Evolutionary conservation across 805 yeast species (phyloP).

Genomic region (Brettanomyces sp.): DNA sequence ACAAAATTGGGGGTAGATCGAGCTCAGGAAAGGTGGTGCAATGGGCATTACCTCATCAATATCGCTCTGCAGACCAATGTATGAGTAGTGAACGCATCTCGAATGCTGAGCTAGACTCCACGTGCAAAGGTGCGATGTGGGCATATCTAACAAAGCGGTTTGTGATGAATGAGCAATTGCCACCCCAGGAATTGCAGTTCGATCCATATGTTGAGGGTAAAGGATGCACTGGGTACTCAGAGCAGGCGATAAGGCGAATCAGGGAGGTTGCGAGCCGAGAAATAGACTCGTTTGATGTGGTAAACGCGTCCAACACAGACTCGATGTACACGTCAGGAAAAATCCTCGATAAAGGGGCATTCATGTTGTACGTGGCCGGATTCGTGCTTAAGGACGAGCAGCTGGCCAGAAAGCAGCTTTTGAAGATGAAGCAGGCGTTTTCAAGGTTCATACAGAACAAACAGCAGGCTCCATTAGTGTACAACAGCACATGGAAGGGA

Average conservation of each 20-base stretch:
- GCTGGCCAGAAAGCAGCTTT: conserved; percentile 43
- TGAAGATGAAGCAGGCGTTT: conserved; percentile 57
- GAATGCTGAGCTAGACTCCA: conserved; percentile 33
- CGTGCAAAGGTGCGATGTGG: conserved; percentile 46
- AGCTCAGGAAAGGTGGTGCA: conserved; percentile 22
- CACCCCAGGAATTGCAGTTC: conserved; percentile 27
- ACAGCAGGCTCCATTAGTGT: conserved; percentile 65
- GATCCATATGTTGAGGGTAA: conserved; percentile 52
- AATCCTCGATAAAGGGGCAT: conserved; percentile 81
- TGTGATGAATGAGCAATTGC: conserved; percentile 20
- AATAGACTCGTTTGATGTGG: conserved; percentile 40
- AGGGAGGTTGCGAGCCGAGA: conserved; percentile 43
- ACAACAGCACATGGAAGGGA: conserved; percentile 77
- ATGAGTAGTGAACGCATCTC: conserved; percentile 17
- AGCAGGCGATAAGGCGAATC: conserved; percentile 30
- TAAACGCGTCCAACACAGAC: conserved; percentile 52
- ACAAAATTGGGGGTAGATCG: conserved; percentile 22
- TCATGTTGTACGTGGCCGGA: conserved; percentile 65
- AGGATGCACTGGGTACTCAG: conserved; percentile 25
- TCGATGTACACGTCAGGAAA: conserved; percentile 93
- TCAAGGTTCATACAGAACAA: conserved; percentile 57
- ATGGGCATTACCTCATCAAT: conserved; percentile 49
- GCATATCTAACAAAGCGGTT: conserved; percentile 31
- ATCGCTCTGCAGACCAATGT: conserved; percentile 24
- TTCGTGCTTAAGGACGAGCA: conserved; percentile 49